Evolutionary conservation across 2,329 filamentous ascomycete genomes (phyloP).

Genomic region (Aspergillus nomiae): DNA sequence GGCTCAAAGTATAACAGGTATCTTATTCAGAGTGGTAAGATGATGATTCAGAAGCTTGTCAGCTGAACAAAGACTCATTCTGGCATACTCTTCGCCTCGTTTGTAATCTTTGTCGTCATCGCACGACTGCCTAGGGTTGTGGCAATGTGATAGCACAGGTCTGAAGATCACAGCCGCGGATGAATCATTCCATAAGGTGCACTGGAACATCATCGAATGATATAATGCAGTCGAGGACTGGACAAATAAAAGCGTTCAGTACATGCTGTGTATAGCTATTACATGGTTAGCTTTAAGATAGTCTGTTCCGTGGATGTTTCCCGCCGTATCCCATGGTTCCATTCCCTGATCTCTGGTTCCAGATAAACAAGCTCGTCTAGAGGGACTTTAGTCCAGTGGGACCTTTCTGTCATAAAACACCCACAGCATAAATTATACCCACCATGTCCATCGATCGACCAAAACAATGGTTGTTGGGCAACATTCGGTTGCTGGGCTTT

Average conservation of each 20-base stretch:
- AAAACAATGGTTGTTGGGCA: constrained; percentile 28
- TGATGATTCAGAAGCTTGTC: background rate
- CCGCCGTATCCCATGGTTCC: constrained; percentile 10
- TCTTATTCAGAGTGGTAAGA: background rate
- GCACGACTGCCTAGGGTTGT: background rate
- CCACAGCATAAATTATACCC: background rate
- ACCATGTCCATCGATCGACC: constrained; percentile 5
- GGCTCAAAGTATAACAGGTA: background rate
- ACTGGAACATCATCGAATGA: background rate
- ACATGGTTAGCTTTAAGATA: background rate
- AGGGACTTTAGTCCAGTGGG: constrained; percentile 9
- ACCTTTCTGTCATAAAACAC: constrained; percentile 12
- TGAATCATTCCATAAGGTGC: background rate
- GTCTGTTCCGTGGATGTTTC: constrained; percentile 7
- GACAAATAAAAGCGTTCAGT: background rate
- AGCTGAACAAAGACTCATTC: background rate
- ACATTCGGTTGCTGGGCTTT: constrained; percentile 33
- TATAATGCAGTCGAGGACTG: background rate
- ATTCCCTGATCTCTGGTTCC: background rate
- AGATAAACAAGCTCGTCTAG: constrained; percentile 12
- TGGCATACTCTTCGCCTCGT: background rate
- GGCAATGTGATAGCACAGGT: background rate
- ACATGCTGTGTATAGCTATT: background rate
- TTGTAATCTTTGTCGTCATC: background rate
- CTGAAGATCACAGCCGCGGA: background rate